phyloP scores from a whole-genome alignment of 2,329 filamentous ascomycete species.

The Arthroderma sp. region DNA sequence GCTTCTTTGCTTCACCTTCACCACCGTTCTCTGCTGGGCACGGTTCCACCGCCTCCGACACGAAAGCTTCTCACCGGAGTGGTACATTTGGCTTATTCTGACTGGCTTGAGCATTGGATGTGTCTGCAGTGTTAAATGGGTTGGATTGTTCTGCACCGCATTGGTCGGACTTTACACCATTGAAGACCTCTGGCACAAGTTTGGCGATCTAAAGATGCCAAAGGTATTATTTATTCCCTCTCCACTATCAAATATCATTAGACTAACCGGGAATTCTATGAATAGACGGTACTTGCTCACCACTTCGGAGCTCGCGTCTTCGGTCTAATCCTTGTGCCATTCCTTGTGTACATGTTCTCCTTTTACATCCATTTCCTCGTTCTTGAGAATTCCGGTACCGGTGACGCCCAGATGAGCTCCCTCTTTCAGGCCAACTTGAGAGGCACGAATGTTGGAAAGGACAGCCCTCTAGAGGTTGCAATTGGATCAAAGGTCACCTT shows the following conservation, averaged over 20 bases:
- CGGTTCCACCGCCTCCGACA: conserved; percentile 85
- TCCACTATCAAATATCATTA: neutral
- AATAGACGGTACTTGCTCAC: conserved; percentile 47
- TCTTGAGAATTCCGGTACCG: conserved; percentile 83
- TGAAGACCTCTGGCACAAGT: conserved; percentile 97
- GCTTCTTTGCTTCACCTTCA: conserved; percentile 97
- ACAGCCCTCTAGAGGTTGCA: conserved; percentile 86
- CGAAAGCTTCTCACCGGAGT: conserved; percentile 77
- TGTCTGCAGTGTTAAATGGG: conserved; percentile 97
- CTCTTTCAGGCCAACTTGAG: conserved; percentile 94
- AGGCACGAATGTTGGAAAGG: conserved; percentile 85
- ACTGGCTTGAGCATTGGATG: conserved; percentile 93
- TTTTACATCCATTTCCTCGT: conserved; percentile 93
- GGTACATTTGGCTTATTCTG: conserved; percentile 89
- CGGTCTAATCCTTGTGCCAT: conserved; percentile 76
- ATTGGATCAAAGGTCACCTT: conserved; percentile 79
- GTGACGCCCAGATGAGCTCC: conserved; percentile 99
- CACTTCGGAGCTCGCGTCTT: conserved; percentile 71
- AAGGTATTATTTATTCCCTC: conserved; percentile 42
- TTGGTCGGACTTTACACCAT: conserved; percentile 90
- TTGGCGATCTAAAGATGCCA: conserved; percentile 86
- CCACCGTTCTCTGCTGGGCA: conserved; percentile 91
- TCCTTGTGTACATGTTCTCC: conserved; percentile 87
- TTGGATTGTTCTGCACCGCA: conserved; percentile 89
- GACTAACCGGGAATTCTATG: neutral